phyloP scores from a whole-genome alignment of 257 asterid species.

The Scutellaria minor region DNA sequence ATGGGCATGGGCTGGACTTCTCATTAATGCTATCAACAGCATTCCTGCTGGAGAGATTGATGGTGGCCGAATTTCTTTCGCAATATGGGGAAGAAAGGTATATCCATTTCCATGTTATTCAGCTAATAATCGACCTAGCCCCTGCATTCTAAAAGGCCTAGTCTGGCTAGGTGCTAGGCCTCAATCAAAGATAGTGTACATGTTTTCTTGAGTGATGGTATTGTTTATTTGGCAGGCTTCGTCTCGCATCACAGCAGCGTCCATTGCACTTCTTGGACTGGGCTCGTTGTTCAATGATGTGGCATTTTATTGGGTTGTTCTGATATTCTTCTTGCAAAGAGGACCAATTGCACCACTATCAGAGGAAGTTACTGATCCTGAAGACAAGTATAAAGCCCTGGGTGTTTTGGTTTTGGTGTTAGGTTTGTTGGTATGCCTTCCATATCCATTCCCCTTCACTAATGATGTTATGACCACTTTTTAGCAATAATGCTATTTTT shows the following conservation, averaged over 20 bases:
- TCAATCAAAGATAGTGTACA: not conserved
- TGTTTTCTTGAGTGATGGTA: not conserved
- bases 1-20: conserved; percentile 98
- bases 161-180: not conserved
- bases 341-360: conserved; percentile 92
- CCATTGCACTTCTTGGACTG: conserved; percentile 83
- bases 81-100: conserved; percentile 98
- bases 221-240: conserved; percentile 58
- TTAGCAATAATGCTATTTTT: conserved; percentile 32
- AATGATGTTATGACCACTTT: conserved; percentile 55
- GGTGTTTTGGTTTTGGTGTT: conserved; percentile 71
- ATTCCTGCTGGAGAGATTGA: conserved; percentile 98
- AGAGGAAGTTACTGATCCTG: conserved; percentile 86
- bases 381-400: conserved; percentile 53
- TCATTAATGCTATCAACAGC: conserved; percentile 89
- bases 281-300: conserved; percentile 78
- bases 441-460: conserved; percentile 82
- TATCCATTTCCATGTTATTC: conserved; percentile 15
- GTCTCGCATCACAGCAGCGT: conserved; percentile 65
- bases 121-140: not conserved
- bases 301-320: conserved; percentile 89
- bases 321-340: conserved; percentile 93
- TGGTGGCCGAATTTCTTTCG: conserved; percentile 91
- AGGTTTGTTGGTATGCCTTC: conserved; percentile 83
- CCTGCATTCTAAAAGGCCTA: not conserved